Evolutionary conservation across 106 monocot genomes (phyloP), one percentile per base, ranked within the genome.

Genomic region (Chionographis japonica): DNA sequence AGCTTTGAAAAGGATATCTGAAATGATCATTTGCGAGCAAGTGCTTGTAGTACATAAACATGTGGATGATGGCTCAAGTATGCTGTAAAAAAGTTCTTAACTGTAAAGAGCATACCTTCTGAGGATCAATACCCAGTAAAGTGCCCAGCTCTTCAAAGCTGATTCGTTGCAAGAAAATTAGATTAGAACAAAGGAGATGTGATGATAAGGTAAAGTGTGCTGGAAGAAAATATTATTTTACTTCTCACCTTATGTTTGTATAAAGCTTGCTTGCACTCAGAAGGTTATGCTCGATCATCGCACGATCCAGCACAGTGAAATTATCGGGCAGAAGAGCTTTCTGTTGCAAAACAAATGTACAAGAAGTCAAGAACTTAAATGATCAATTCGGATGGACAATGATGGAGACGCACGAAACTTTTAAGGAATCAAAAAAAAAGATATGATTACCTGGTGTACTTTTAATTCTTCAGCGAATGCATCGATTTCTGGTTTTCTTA

Each of bases 201-300:
- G 6, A 52, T 40, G 12, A 60, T 40, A 73, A 1, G 6, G 52
- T 57, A 27, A 18, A 43, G 13, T 9, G 41, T 9, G 12, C 2
- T 40, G 4, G 18, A 58, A 36, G 39, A 20, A 49, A 7, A 59
- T 40, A 19, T 52, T 37, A 49, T 11, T 42, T 42, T n/a, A 37
- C 20, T 40, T 16, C 40, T 50, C 76, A 97, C 97, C 97, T 97
- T 78, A 97, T 97, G 56, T 97, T 97, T 43, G 89, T 92, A 67
- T 97, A 97, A 35, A 97, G 80, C 65, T 97, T 97, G 85, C 92
- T 97, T 51, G 97, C 92, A 83, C 97, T 97, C 27, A 97, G 73
- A 78, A 97, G 97, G 76, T 97, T 97, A 67, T 97, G 97, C 71
- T 97, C 97, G 73, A 97, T 97, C 97, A 97, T 97, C 62, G 97